phyloP scores from a whole-genome alignment of 139 green algal species.

The Closterium sp. region DNA sequence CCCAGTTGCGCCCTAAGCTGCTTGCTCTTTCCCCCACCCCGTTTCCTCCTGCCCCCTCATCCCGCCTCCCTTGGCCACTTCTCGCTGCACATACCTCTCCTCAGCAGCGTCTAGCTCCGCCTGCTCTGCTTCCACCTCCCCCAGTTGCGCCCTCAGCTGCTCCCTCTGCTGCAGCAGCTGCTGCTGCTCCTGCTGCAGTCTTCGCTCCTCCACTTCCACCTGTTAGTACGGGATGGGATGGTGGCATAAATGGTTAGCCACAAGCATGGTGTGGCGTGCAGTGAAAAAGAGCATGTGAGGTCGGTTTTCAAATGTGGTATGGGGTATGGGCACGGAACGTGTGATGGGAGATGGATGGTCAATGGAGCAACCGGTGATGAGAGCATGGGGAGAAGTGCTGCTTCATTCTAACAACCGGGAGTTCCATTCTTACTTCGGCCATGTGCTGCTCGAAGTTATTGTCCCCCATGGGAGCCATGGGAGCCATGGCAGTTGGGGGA shows the following conservation, averaged over 20 bases:
- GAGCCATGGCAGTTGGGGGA: neutral
- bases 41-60: too few relatives aligned
- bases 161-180: neutral
- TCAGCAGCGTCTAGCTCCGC: neutral
- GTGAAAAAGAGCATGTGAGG: too few relatives aligned
- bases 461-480: neutral
- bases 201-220: neutral
- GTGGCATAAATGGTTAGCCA: neutral
- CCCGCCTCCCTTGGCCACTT: too few relatives aligned
- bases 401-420: too few relatives aligned
- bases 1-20: neutral
- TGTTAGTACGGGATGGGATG: neutral
- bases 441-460: neutral
- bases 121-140: neutral
- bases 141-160: neutral
- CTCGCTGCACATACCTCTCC: neutral
- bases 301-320: too few relatives aligned
- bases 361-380: neutral
- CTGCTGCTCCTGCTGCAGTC: neutral
- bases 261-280: neutral
- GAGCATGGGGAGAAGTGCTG: neutral
- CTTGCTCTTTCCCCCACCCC: neutral
- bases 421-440: neutral
- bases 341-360: too few relatives aligned
- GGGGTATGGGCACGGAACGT: too few relatives aligned